A percentile compares a stretch with the other conserved stretches of the same genome.
Evolutionary conservation across 345 rosid species (phyloP).

Genomic region (Xanthoceras sorbifolium): DNA sequence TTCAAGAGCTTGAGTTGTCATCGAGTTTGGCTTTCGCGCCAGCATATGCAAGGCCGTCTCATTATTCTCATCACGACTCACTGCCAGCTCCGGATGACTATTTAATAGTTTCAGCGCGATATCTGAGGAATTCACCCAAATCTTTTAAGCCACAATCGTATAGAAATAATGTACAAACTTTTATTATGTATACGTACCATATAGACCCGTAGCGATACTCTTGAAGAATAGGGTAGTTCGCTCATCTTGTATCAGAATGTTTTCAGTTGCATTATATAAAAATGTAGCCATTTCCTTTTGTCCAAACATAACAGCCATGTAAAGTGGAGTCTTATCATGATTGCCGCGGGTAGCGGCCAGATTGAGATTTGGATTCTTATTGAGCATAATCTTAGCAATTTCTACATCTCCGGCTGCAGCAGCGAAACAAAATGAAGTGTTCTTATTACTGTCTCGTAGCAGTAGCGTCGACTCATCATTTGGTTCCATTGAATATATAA

Average conservation of each 20-base stretch:
- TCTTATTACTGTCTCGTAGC: not conserved
- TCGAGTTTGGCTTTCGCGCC: not conserved
- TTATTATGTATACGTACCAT: slow-evolving; percentile 13
- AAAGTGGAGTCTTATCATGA: not conserved
- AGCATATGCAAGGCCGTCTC: slow-evolving; percentile 9
- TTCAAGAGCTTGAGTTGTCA: not conserved
- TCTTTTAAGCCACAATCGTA: not conserved
- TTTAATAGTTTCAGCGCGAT: not conserved
- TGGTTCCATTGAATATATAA: not conserved
- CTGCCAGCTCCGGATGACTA: not conserved
- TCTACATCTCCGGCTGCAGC: not conserved
- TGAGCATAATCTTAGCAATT: not conserved
- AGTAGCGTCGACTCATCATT: not conserved
- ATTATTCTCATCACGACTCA: not conserved
- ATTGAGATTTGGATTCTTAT: not conserved
- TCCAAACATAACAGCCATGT: slow-evolving; percentile 11
- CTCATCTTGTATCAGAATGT: not conserved
- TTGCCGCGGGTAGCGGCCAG: slow-evolving; percentile 1
- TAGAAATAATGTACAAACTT: too few species aligned
- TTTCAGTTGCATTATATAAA: not conserved
- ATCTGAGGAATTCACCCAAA: slow-evolving; percentile 3
- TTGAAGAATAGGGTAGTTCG: not conserved
- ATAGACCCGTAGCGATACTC: not conserved
- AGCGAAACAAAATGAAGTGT: slow-evolving; percentile 4
- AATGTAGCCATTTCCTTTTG: not conserved